Evolutionary conservation across 441 rosid genomes (phyloP).

Genomic region (Hypseocharis bilobata): DNA sequence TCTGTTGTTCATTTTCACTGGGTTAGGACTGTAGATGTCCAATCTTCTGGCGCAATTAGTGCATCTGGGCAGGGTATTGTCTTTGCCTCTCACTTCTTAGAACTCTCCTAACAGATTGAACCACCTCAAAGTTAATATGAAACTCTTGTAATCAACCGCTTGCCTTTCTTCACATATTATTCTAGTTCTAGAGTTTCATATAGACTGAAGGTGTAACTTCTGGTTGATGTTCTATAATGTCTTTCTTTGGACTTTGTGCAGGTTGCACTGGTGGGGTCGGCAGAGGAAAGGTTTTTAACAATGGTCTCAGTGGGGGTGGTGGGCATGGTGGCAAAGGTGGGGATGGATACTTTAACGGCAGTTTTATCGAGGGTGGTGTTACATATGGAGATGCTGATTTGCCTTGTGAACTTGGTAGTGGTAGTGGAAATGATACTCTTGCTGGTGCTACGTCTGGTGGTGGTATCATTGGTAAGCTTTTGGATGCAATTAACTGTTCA

Average conservation of each 20-base stretch:
- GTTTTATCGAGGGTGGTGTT: constrained; percentile 60
- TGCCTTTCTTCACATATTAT: neutral
- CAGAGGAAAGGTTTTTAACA: constrained; percentile 52
- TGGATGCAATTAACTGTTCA: constrained; percentile 8
- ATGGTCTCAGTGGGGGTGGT: constrained; percentile 79
- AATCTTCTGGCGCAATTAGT: constrained; percentile 49
- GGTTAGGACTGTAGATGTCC: constrained; percentile 56
- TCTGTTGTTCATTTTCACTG: constrained; percentile 83
- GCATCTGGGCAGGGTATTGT: constrained; percentile 67
- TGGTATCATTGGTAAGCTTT: constrained; percentile 68
- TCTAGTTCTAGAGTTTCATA: neutral
- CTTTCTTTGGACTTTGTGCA: constrained; percentile 27
- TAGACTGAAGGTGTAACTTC: neutral
- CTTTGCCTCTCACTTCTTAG: neutral
- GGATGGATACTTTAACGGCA: constrained; percentile 64
- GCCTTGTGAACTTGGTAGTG: constrained; percentile 97
- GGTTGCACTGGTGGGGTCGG: constrained; percentile 90
- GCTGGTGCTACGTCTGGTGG: constrained; percentile 74
- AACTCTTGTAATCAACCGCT: constrained; percentile 2
- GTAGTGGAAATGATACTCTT: constrained; percentile 70
- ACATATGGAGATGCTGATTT: constrained; percentile 68
- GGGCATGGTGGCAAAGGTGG: constrained; percentile 97
- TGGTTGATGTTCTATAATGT: constrained; percentile 9
- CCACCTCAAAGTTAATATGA: neutral
- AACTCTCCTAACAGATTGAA: neutral